These are phyloP conservation scores for Kalaharituber pfeilii DNA, from an alignment of 2,329 filamentous ascomycete species.

Conservation along the genomic window DNA sequence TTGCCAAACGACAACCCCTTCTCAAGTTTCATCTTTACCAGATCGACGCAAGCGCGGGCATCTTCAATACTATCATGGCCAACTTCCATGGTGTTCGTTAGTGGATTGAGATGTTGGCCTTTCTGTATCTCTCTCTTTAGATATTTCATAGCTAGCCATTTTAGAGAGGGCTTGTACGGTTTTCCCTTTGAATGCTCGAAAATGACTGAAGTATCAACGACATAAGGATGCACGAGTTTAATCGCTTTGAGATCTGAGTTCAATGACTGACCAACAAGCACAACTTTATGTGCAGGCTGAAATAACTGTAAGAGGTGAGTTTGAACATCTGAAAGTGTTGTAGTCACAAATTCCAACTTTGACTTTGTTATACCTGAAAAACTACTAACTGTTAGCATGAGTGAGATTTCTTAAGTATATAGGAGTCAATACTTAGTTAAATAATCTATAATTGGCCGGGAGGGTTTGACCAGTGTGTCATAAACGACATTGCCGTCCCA, in stretches of 20 bases:
- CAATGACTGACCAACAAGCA: constrained; percentile 64
- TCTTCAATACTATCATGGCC: constrained; percentile 92
- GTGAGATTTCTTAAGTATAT: neutral
- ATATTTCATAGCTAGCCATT: constrained; percentile 75
- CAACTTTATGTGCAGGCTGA: constrained; percentile 42
- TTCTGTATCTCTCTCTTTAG: constrained; percentile 77
- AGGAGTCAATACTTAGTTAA: constrained; percentile 44
- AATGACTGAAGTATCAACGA: constrained; percentile 78
- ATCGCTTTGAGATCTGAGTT: constrained; percentile 72
- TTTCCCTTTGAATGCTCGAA: constrained; percentile 82
- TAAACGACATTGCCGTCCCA: constrained; percentile 73
- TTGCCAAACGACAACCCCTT: constrained; percentile 76
- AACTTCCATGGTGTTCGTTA: constrained; percentile 27
- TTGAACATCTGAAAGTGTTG: constrained; percentile 70
- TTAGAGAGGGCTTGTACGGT: constrained; percentile 76
- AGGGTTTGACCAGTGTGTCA: constrained; percentile 83
- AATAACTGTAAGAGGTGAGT: constrained; percentile 54
- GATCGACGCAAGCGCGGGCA: constrained; percentile 73
- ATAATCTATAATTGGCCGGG: constrained; percentile 78
- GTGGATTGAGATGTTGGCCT: constrained; percentile 34
- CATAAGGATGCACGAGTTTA: constrained; percentile 74
- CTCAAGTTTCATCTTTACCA: constrained; percentile 90
- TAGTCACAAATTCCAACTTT: constrained; percentile 68
- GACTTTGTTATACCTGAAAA: constrained; percentile 83
- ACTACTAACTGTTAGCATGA: constrained; percentile 20